Conservation (phyloP, 2,329 filamentous ascomycete genomes). For the Exserohilum rostratum region DNA sequence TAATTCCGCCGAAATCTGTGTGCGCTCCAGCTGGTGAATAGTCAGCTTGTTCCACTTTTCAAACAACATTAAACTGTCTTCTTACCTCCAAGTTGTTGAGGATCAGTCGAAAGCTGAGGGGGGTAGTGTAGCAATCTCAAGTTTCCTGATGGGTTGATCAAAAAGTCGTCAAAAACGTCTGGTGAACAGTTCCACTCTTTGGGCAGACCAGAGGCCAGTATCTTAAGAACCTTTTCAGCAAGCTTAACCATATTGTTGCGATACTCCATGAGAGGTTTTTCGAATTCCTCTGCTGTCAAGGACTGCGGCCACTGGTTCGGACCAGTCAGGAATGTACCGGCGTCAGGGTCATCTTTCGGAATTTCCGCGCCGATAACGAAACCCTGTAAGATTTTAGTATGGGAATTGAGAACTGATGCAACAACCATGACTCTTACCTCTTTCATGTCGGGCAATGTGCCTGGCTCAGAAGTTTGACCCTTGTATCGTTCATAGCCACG, state of each 20-base stretch:
- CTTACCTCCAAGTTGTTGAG: not conserved
- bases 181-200: not conserved
- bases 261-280: not conserved
- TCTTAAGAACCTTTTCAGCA: not conserved
- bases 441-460: constrained; percentile 18
- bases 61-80: not conserved
- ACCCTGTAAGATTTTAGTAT: not conserved
- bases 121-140: not conserved
- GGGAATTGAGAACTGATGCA: not conserved
- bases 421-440: constrained; percentile 8
- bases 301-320: not conserved
- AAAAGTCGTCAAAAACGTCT: not conserved
- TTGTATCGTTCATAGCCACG: constrained; percentile 3
- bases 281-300: not conserved
- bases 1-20: constrained; percentile 25
- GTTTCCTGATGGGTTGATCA: not conserved
- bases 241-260: not conserved
- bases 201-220: not conserved
- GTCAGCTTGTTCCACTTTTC: not conserved
- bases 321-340: not conserved
- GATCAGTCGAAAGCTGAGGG: not conserved
- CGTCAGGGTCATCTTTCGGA: not conserved
- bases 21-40: constrained; percentile 9
- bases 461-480: not conserved
- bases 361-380: not conserved